Evolutionary conservation across 345 rosid species (phyloP).

Genomic region (Melastoma malabathricum): DNA sequence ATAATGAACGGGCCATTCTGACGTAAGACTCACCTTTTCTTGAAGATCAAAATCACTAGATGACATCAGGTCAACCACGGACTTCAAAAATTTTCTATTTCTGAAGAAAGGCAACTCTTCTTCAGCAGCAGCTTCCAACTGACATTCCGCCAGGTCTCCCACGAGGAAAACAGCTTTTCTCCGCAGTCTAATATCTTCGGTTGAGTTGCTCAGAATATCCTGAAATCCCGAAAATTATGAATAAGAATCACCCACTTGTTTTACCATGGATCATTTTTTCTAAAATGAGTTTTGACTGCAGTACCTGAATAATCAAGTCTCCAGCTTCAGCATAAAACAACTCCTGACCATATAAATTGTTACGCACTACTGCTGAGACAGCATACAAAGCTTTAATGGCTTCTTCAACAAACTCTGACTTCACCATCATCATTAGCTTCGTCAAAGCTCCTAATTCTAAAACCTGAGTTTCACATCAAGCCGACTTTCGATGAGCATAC

Average conservation of each 20-base stretch:
- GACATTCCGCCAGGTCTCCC: constrained; percentile 57
- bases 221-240: constrained; percentile 13
- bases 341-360: constrained; percentile 62
- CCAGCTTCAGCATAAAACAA: constrained; percentile 70
- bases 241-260: constrained; percentile 3
- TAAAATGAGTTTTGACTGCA: background rate
- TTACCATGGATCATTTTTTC: background rate
- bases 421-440: constrained; percentile 56
- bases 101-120: constrained; percentile 37
- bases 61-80: constrained; percentile 53
- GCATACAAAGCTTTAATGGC: constrained; percentile 83
- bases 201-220: constrained; percentile 50
- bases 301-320: constrained; percentile 78
- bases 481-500: no score
- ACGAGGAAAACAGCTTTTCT: constrained; percentile 71
- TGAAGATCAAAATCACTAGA: constrained; percentile 74
- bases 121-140: constrained; percentile 34
- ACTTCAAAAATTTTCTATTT: constrained; percentile 49
- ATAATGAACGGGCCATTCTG: no score
- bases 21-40: constrained; percentile 46
- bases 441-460: constrained; percentile 60
- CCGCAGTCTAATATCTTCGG: constrained; percentile 49
- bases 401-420: constrained; percentile 55
- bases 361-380: constrained; percentile 67
- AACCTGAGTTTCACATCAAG: constrained; percentile 23